phyloP scores from a whole-genome alignment of 108 stramenopile species.

The Cyclotella kingstonii region DNA sequence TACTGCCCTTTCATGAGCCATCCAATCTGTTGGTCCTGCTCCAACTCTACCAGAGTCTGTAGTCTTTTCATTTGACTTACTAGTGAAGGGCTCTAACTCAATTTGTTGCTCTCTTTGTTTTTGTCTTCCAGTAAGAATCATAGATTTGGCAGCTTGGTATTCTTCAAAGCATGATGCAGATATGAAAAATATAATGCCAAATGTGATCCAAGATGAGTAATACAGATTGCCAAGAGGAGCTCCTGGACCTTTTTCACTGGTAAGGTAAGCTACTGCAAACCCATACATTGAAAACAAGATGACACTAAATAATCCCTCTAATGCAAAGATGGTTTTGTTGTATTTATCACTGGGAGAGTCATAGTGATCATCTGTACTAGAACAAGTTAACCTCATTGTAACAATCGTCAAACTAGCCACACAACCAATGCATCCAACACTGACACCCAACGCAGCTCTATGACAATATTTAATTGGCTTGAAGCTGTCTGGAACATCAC shows the following conservation, averaged over 20 bases:
- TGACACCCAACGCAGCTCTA: slow-evolving; percentile 73
- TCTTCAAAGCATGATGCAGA: slow-evolving; percentile 41
- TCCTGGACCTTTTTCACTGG: slow-evolving; percentile 71
- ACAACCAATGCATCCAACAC: slow-evolving; percentile 62
- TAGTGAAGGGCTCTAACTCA: too few species aligned
- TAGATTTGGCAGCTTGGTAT: slow-evolving; percentile 29
- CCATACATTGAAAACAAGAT: slow-evolving; percentile 21
- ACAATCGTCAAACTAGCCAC: slow-evolving; percentile 55
- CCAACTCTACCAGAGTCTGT: slow-evolving; percentile 7
- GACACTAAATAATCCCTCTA: slow-evolving; percentile 25
- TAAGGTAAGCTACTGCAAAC: slow-evolving; percentile 53
- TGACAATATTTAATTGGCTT: slow-evolving; percentile 46
- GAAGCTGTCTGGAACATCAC: slow-evolving; percentile 18
- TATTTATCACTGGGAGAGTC: slow-evolving; percentile 28
- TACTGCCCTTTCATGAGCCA: not conserved
- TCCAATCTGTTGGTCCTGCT: not conserved
- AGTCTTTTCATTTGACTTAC: too few species aligned
- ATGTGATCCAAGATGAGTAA: slow-evolving; percentile 75
- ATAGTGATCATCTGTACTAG: slow-evolving; percentile 44
- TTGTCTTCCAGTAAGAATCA: slow-evolving; percentile 18
- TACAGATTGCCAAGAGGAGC: slow-evolving; percentile 75
- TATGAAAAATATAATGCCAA: slow-evolving; percentile 36
- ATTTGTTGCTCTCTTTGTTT: slow-evolving; percentile 3
- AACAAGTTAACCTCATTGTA: slow-evolving; percentile 61
- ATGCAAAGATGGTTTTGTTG: slow-evolving; percentile 20